These are phyloP conservation scores for Tetracladium marchalianum DNA, from an alignment of 495 filamentous ascomycete genomes.

Conservation along the genomic window DNA sequence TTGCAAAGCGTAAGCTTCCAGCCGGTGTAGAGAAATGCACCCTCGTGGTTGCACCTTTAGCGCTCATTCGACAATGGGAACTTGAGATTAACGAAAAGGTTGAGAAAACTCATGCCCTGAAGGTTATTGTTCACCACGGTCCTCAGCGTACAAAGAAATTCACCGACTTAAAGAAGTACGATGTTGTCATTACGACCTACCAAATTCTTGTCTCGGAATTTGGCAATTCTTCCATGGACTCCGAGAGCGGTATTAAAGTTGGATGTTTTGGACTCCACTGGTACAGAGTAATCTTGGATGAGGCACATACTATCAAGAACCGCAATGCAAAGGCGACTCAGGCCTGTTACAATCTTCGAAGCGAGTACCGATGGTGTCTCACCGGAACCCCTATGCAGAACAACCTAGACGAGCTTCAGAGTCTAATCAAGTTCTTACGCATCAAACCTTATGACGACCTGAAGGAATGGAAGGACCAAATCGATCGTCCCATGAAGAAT, in stretches of 20 bases:
- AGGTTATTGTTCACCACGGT: constrained; percentile 85
- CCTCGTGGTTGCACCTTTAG: constrained; percentile 87
- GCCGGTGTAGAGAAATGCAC: constrained; percentile 63
- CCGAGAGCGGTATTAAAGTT: constrained; percentile 43
- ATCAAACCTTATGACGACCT: constrained; percentile 84
- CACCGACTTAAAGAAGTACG: constrained; percentile 67
- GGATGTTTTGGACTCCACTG: constrained; percentile 88
- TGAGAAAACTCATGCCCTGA: constrained; percentile 50
- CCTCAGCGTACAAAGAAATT: constrained; percentile 69
- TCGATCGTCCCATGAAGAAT: constrained; percentile 74
- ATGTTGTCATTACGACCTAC: constrained; percentile 96
- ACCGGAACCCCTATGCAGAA: constrained; percentile 97
- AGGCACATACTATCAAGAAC: constrained; percentile 98
- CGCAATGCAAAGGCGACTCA: constrained; percentile 90
- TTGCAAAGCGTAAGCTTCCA: constrained; percentile 47
- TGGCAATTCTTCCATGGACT: constrained; percentile 43
- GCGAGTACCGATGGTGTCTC: constrained; percentile 89
- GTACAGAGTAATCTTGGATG: constrained; percentile 92
- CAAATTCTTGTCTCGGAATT: constrained; percentile 89
- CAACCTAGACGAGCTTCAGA: constrained; percentile 94
- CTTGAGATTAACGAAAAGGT: constrained; percentile 78
- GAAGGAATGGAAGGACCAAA: constrained; percentile 76
- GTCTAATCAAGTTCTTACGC: constrained; percentile 82
- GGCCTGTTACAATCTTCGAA: constrained; percentile 68
- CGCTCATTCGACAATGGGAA: constrained; percentile 97